These are phyloP conservation scores for Erysimum cheiri DNA, from an alignment of 441 rosid genomes.

Conservation along the genomic window DNA sequence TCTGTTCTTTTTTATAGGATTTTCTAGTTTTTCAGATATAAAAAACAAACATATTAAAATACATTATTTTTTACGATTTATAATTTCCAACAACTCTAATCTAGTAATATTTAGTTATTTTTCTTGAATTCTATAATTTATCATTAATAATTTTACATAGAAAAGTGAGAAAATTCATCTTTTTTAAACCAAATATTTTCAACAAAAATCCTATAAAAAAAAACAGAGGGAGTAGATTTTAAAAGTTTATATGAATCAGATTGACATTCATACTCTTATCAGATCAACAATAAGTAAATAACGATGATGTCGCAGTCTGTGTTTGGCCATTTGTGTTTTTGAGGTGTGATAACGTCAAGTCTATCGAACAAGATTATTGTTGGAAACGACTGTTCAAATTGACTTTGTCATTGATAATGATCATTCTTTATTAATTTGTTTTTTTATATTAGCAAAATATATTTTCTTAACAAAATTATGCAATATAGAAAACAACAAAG, in stretches of 20 bases:
- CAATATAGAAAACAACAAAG: background rate
- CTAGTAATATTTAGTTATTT: too few relatives aligned
- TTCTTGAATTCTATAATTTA: too few relatives aligned
- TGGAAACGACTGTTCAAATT: slow-evolving; percentile 10
- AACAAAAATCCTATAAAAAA: too few relatives aligned
- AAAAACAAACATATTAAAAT: too few relatives aligned
- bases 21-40: too few relatives aligned
- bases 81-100: too few relatives aligned
- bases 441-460: background rate
- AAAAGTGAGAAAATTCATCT: too few relatives aligned
- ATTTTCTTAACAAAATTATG: background rate
- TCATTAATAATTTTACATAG: too few relatives aligned
- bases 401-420: slow-evolving; percentile 3
- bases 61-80: too few relatives aligned
- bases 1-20: too few relatives aligned
- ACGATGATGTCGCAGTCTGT: background rate
- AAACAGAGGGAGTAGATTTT: too few relatives aligned
- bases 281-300: background rate
- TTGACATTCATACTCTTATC: background rate
- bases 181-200: too few relatives aligned
- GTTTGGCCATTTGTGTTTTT: background rate
- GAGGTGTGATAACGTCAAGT: slow-evolving; percentile 1
- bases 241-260: background rate
- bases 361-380: background rate
- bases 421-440: background rate